phyloP scores from a whole-genome alignment of 2,329 filamentous ascomycete genomes.

The Trichoderma polysporum region DNA sequence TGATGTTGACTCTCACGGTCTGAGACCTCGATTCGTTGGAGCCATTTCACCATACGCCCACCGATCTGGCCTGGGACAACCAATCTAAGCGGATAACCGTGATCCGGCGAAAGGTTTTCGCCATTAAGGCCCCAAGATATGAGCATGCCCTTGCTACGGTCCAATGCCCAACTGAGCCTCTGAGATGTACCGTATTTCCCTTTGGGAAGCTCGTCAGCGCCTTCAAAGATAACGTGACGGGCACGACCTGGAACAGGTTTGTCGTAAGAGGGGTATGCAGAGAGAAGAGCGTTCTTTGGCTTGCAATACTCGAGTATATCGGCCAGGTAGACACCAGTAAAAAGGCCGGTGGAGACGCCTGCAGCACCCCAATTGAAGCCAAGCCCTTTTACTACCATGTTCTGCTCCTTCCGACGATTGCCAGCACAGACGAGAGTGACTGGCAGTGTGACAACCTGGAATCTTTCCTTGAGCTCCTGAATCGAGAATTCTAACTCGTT shows the following conservation, averaged over 20 bases:
- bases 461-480: slow-evolving; percentile 68
- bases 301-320: slow-evolving; percentile 68
- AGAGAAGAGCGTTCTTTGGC: slow-evolving; percentile 49
- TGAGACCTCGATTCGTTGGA: slow-evolving; percentile 78
- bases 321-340: slow-evolving; percentile 76
- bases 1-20: slow-evolving; percentile 81
- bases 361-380: slow-evolving; percentile 93
- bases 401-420: slow-evolving; percentile 90
- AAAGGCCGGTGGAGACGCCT: slow-evolving; percentile 82
- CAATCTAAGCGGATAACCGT: slow-evolving; percentile 78
- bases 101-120: slow-evolving; percentile 74
- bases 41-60: slow-evolving; percentile 89
- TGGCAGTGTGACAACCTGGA: slow-evolving; percentile 79
- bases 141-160: slow-evolving; percentile 80
- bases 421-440: slow-evolving; percentile 90
- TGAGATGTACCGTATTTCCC: slow-evolving; percentile 57
- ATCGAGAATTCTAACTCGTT: slow-evolving; percentile 71
- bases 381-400: slow-evolving; percentile 84
- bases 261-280: background rate
- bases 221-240: slow-evolving; percentile 86
- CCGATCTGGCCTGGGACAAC: slow-evolving; percentile 91
- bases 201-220: slow-evolving; percentile 83
- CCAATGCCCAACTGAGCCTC: slow-evolving; percentile 44
- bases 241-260: slow-evolving; percentile 50
- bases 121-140: slow-evolving; percentile 91